Conservation (phyloP, 805 yeast genomes). For the Spathaspora gorwiae region DNA sequence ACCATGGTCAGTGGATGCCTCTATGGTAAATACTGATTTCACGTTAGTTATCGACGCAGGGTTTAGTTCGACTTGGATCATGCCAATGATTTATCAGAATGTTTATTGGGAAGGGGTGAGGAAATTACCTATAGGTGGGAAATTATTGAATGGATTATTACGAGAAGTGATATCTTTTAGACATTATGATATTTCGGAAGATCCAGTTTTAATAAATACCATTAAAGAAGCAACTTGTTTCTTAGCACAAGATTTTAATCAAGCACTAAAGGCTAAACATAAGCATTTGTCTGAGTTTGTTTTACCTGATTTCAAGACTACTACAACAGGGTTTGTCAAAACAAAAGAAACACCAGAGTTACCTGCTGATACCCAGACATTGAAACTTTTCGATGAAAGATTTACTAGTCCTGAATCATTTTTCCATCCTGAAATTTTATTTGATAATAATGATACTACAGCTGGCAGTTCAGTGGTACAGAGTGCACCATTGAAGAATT, state of each 20-base stretch:
- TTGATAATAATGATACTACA: slow-evolving; percentile 30
- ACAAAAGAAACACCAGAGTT: slow-evolving; percentile 19
- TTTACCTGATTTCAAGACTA: slow-evolving; percentile 81
- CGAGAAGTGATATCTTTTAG: slow-evolving; percentile 84
- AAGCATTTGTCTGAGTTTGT: slow-evolving; percentile 60
- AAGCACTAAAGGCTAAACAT: slow-evolving; percentile 36
- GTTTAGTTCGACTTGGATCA: slow-evolving; percentile 77
- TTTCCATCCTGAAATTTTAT: slow-evolving; percentile 73
- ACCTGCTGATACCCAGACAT: slow-evolving; percentile 55
- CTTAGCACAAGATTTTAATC: slow-evolving; percentile 49
- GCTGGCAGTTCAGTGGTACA: slow-evolving; percentile 28
- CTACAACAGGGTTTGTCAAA: slow-evolving; percentile 67
- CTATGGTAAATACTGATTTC: slow-evolving; percentile 44
- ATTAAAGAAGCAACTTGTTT: slow-evolving; percentile 77
- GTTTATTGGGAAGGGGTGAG: slow-evolving; percentile 73
- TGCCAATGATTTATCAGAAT: slow-evolving; percentile 77
- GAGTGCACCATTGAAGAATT: slow-evolving; percentile 54
- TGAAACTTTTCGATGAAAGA: slow-evolving; percentile 75
- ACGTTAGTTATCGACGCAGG: slow-evolving; percentile 85
- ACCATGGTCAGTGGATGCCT: slow-evolving; percentile 15
- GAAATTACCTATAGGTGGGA: slow-evolving; percentile 83
- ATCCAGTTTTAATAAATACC: slow-evolving; percentile 75
- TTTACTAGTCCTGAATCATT: slow-evolving; percentile 83
- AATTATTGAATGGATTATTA: slow-evolving; percentile 73
- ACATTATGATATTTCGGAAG: slow-evolving; percentile 91